phyloP scores from a whole-genome alignment of 1,139 yeast species.

The Nematodospora anomalae region DNA sequence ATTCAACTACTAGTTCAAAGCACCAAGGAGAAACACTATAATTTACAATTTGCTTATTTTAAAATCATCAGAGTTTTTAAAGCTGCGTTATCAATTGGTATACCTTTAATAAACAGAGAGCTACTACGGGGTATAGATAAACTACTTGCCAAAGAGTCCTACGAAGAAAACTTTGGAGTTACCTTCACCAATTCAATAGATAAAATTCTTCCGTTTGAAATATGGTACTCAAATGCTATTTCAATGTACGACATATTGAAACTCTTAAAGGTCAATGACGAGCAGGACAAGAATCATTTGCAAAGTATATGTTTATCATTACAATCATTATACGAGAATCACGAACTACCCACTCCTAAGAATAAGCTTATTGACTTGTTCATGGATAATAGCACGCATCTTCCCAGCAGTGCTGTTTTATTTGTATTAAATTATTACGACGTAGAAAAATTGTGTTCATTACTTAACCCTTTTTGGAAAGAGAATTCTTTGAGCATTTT shows the following conservation, averaged over 20 bases:
- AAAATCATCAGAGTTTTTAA: conserved; percentile 28
- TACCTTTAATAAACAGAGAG: conserved; percentile 32
- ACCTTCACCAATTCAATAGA: conserved; percentile 18
- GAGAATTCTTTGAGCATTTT: conserved; percentile 47
- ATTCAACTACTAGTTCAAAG: conserved; percentile 22
- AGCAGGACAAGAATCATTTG: conserved; percentile 35
- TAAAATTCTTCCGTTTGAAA: conserved; percentile 39
- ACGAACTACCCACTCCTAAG: conserved; percentile 45
- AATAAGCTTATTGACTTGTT: conserved; percentile 47
- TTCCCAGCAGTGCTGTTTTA: conserved; percentile 37
- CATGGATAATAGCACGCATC: conserved; percentile 33
- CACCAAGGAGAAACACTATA: conserved; percentile 16
- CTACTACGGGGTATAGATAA: conserved; percentile 35
- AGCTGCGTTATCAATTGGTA: conserved; percentile 25
- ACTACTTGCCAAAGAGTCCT: conserved; percentile 29
- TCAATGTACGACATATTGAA: conserved; percentile 43
- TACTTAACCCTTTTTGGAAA: conserved; percentile 55
- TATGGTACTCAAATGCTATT: conserved; percentile 47
- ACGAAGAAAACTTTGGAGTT: conserved; percentile 19
- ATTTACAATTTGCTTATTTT: conserved; percentile 18
- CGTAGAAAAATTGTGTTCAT: conserved; percentile 54
- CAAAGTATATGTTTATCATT: conserved; percentile 39
- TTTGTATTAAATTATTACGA: conserved; percentile 49
- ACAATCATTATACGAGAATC: conserved; percentile 33
- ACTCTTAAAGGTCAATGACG: conserved; percentile 23